These are phyloP conservation scores for Ustulina deusta DNA, from an alignment of 2,329 filamentous ascomycete species.

Conservation along the genomic window DNA sequence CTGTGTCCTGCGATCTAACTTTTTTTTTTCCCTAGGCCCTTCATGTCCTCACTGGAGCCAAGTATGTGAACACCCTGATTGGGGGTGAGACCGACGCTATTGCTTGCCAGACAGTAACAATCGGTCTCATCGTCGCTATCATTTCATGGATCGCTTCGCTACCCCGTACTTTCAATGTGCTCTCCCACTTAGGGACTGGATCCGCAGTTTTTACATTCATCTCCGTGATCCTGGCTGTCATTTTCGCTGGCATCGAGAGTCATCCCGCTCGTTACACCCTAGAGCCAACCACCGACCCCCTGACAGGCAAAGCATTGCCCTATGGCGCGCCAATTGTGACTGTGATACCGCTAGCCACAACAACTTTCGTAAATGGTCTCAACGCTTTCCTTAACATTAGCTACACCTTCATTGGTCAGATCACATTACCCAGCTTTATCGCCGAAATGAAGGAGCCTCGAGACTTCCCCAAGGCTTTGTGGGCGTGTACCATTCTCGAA, in stretches of 20 bases:
- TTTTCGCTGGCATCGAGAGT: slow-evolving; percentile 81
- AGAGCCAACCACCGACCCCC: slow-evolving; percentile 50
- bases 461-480: slow-evolving; percentile 93
- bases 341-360: slow-evolving; percentile 74
- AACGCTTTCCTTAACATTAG: slow-evolving; percentile 94
- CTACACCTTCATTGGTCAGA: slow-evolving; percentile 96
- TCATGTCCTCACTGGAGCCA: slow-evolving; percentile 85
- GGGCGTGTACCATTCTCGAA: slow-evolving; percentile 89
- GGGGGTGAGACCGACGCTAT: slow-evolving; percentile 69
- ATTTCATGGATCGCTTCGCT: slow-evolving; percentile 84
- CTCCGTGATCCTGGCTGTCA: slow-evolving; percentile 84
- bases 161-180: slow-evolving; percentile 83
- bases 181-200: slow-evolving; percentile 81
- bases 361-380: slow-evolving; percentile 84
- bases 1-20: slow-evolving; percentile 32
- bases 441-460: slow-evolving; percentile 86
- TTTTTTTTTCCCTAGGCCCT: slow-evolving; percentile 65
- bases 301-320: slow-evolving; percentile 42
- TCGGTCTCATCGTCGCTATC: slow-evolving; percentile 78
- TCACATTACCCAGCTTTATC: slow-evolving; percentile 93
- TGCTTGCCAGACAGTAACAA: slow-evolving; percentile 80
- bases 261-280: slow-evolving; percentile 76
- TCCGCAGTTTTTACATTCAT: slow-evolving; percentile 92
- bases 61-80: slow-evolving; percentile 91
- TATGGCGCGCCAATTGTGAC: slow-evolving; percentile 75